Evolutionary conservation across 2,329 filamentous ascomycete species (phyloP).

Genomic region (Aspergillus tubingensis): DNA sequence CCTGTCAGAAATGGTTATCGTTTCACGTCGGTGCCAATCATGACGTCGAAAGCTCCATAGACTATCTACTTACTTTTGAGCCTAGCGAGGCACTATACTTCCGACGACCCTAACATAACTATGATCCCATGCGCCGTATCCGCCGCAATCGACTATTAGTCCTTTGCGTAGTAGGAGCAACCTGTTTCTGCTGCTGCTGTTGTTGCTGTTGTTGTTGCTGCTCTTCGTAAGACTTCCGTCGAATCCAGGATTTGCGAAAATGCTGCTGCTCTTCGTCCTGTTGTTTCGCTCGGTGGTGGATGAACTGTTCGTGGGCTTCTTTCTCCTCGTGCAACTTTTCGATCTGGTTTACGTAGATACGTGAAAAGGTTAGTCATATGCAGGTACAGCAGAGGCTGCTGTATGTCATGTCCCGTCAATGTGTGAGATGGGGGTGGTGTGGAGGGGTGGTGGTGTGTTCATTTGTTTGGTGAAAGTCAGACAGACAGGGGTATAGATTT

Average conservation of each 20-base stretch:
- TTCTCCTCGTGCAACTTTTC: constrained; percentile 36
- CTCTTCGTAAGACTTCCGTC: constrained; percentile 26
- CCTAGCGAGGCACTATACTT: neutral
- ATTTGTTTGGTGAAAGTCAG: too few species aligned
- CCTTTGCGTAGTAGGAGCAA: neutral
- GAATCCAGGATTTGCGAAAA: constrained; percentile 38
- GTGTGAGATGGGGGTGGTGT: neutral
- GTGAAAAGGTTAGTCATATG: neutral
- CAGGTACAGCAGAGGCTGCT: neutral
- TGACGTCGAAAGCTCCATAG: neutral
- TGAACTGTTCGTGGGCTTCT: constrained; percentile 34
- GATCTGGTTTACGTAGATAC: constrained; percentile 24
- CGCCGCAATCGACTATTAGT: constrained; percentile 14
- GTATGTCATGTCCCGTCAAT: neutral
- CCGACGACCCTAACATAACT: neutral
- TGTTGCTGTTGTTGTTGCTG: neutral
- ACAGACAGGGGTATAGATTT: too few species aligned
- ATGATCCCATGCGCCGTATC: constrained; percentile 10
- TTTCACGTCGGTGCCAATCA: neutral
- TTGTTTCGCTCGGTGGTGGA: constrained; percentile 34
- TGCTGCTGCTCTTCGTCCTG: constrained; percentile 36
- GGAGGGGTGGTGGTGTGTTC: neutral
- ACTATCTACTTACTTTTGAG: neutral
- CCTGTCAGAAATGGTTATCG: constrained; percentile 6
- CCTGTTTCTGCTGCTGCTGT: neutral